Percentiles rank a stretch among this genome's conserved stretches.
Evolutionary conservation across 2,329 filamentous ascomycete species (phyloP).

Genomic region (Calonectria fujianensis): DNA sequence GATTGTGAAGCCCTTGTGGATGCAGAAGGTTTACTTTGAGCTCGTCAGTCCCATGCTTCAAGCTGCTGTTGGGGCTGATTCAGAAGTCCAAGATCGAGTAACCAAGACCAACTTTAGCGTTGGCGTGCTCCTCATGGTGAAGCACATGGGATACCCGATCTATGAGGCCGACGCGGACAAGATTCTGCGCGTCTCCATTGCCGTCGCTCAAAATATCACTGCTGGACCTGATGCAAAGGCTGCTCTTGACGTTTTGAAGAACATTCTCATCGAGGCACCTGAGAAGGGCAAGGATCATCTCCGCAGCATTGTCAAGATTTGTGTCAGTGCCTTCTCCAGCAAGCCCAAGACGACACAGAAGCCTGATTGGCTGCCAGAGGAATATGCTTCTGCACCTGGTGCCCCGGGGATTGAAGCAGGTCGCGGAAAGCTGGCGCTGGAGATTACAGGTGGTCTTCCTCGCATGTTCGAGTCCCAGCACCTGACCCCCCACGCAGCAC

Average conservation of each 20-base stretch:
- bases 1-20: constrained; percentile 66
- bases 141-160: constrained; percentile 69
- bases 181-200: constrained; percentile 70
- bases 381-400: constrained; percentile 43
- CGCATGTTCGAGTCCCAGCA: constrained; percentile 68
- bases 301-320: constrained; percentile 68
- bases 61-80: constrained; percentile 60
- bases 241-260: constrained; percentile 69
- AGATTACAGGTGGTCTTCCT: constrained; percentile 69
- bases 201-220: constrained; percentile 65
- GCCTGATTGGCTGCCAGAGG: constrained; percentile 58
- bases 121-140: constrained; percentile 69
- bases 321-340: constrained; percentile 62
- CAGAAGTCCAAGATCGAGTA: constrained; percentile 54
- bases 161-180: constrained; percentile 71
- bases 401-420: constrained; percentile 53
- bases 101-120: constrained; percentile 66
- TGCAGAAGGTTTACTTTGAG: constrained; percentile 70
- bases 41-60: constrained; percentile 67
- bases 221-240: constrained; percentile 66
- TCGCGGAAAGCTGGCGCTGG: constrained; percentile 69
- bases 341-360: constrained; percentile 52
- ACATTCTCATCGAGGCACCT: constrained; percentile 68
- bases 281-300: constrained; percentile 69
- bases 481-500: constrained; percentile 66